These are phyloP conservation scores for Kregervanrija delftensis DNA, from an alignment of 805 yeast species.

Conservation along the genomic window DNA sequence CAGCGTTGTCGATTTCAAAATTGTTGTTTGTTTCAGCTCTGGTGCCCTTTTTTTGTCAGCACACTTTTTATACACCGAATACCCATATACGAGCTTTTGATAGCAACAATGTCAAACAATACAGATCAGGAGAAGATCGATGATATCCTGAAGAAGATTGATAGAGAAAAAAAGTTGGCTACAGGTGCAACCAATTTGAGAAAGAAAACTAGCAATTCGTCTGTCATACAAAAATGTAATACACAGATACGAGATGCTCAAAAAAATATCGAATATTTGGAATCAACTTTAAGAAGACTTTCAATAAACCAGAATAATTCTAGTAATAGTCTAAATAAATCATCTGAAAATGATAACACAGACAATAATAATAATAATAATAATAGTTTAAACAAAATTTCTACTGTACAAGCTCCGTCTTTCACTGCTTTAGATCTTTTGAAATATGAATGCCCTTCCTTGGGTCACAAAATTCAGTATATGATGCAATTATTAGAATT, in stretches of 20 bases:
- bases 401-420: constrained; percentile 29
- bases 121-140: constrained; percentile 25
- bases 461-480: constrained; percentile 90
- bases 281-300: constrained; percentile 65
- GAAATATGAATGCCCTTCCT: constrained; percentile 88
- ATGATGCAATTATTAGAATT: constrained; percentile 94
- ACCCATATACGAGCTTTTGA: no score
- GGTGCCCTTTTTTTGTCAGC: no score
- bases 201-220: constrained; percentile 68
- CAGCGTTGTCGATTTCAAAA: no score
- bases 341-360: constrained; percentile 1
- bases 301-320: constrained; percentile 26
- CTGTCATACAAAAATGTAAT: constrained; percentile 86
- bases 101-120: no score
- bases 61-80: no score
- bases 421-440: constrained; percentile 73
- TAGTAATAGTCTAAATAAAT: neutral
- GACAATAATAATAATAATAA: constrained; percentile 1
- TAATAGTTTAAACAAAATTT: neutral
- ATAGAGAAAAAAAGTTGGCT: constrained; percentile 80
- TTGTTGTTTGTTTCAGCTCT: no score
- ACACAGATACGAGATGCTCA: constrained; percentile 87
- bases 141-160: constrained; percentile 81
- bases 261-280: constrained; percentile 82
- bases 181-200: constrained; percentile 80